A percentile compares a stretch with the other conserved stretches of the same genome.
phyloP scores from a whole-genome alignment of 2,329 filamentous ascomycete species.

The Aspergillus puulaauensis region DNA sequence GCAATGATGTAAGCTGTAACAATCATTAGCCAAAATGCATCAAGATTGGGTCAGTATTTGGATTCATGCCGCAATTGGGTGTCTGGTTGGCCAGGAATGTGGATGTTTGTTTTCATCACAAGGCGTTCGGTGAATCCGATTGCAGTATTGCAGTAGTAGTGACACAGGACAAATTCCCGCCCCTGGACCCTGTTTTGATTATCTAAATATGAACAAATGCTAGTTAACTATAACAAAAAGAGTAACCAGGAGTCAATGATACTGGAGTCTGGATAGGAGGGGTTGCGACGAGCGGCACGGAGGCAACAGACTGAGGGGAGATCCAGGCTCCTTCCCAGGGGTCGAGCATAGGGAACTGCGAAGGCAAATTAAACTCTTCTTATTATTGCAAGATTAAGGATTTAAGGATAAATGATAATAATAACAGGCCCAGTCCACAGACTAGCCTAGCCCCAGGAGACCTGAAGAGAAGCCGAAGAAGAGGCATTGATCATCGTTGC shows the following conservation, averaged over 20 bases:
- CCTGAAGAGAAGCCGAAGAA: slow-evolving; percentile 1
- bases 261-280: not conserved
- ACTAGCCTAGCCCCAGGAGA: slow-evolving; percentile 1
- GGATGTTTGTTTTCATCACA: slow-evolving; percentile 5
- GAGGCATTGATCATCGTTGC: slow-evolving; percentile 6
- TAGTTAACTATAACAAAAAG: not conserved
- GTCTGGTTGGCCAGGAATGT: slow-evolving; percentile 10
- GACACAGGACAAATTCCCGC: not conserved
- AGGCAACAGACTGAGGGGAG: not conserved
- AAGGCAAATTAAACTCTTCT: slow-evolving; percentile 10
- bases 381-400: not conserved
- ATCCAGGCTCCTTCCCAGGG: slow-evolving; percentile 23
- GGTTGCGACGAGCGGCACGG: not conserved
- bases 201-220: not conserved
- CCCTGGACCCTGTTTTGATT: not conserved
- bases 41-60: not conserved
- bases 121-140: not conserved
- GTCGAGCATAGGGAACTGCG: not conserved
- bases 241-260: not conserved
- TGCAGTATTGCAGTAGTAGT: not conserved
- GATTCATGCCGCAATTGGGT: not conserved
- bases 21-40: not conserved
- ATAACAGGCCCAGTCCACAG: slow-evolving; percentile 15
- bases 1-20: not conserved
- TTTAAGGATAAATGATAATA: not conserved